Evolutionary conservation across 2,329 filamentous ascomycete genomes (phyloP).

Genomic region (Plenodomus biglobosus): DNA sequence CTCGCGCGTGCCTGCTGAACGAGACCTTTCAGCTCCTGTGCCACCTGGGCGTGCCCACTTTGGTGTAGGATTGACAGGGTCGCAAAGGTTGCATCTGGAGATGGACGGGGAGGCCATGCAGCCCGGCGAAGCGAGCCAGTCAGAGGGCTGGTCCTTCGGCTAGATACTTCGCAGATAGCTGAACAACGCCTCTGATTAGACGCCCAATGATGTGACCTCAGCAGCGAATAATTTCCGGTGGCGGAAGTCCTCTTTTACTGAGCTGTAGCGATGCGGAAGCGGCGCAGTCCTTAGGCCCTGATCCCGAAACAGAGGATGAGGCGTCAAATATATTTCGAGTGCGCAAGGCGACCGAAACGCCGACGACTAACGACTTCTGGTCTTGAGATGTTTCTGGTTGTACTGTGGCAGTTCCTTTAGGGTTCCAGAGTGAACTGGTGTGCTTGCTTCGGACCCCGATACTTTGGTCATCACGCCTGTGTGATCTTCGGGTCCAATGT

Average conservation of each 20-base stretch:
- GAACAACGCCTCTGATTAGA: conserved; percentile 9
- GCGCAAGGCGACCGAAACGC: neutral
- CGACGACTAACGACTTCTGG: neutral
- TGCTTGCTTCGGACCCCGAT: neutral
- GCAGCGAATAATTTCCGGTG: conserved; percentile 9
- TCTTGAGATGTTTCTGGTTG: neutral
- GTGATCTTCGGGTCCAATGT: neutral
- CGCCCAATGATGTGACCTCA: conserved; percentile 4
- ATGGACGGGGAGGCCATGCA: conserved; percentile 7
- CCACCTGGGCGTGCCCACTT: conserved; percentile 12
- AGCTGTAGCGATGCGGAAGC: neutral
- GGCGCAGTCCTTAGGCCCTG: neutral
- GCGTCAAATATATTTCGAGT: neutral
- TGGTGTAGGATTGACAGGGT: conserved; percentile 21
- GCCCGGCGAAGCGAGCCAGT: conserved; percentile 27
- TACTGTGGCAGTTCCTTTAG: neutral
- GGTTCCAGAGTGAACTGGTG: neutral
- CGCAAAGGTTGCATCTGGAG: neutral
- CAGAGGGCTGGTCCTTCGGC: conserved; percentile 7
- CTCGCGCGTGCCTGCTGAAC: conserved; percentile 21
- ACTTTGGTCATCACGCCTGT: neutral
- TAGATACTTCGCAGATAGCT: conserved; percentile 9
- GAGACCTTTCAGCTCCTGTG: conserved; percentile 23
- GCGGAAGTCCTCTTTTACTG: neutral
- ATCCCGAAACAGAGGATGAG: neutral